Evolutionary conservation across 768 basidiomycete species (phyloP).

Genomic region (Mycena crocata): DNA sequence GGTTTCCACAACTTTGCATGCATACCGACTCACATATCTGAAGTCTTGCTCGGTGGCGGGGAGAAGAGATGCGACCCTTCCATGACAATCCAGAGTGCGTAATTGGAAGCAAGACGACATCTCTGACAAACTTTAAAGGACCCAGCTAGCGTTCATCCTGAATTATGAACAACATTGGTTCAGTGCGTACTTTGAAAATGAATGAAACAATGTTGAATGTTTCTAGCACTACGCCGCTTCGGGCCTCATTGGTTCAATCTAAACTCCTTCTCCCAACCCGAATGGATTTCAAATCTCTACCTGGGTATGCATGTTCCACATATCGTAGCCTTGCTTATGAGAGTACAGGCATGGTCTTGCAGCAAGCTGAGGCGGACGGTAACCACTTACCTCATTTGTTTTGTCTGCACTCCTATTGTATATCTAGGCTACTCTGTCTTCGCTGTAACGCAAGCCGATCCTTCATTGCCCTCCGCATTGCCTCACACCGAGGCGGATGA

Average conservation of each 20-base stretch:
- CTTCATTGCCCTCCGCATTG: slow-evolving; percentile 62
- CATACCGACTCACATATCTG: slow-evolving; percentile 25
- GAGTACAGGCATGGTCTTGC: slow-evolving; percentile 71
- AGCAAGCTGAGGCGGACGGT: slow-evolving; percentile 91
- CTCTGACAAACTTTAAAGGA: slow-evolving; percentile 53
- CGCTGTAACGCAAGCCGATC: slow-evolving; percentile 74
- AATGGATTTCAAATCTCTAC: slow-evolving; percentile 88
- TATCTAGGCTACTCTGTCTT: slow-evolving; percentile 83
- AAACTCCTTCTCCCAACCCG: slow-evolving; percentile 78
- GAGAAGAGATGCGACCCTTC: slow-evolving; percentile 82
- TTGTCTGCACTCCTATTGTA: not conserved
- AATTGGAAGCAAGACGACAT: not conserved
- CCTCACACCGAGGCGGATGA: slow-evolving; percentile 79
- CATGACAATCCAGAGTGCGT: slow-evolving; percentile 83
- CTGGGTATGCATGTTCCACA: slow-evolving; percentile 50
- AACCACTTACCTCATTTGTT: slow-evolving; percentile 31
- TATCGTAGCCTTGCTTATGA: not conserved
- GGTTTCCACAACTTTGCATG: not conserved
- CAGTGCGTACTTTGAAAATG: slow-evolving; percentile 68
- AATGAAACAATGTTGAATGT: slow-evolving; percentile 36
- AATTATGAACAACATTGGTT: slow-evolving; percentile 93
- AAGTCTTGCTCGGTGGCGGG: slow-evolving; percentile 87
- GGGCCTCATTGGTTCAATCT: slow-evolving; percentile 86
- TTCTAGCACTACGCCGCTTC: slow-evolving; percentile 56
- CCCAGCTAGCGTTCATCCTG: slow-evolving; percentile 88